Evolutionary conservation across 495 filamentous ascomycete genomes (phyloP), one percentile per base, ranked within the genome.

Genomic region (Neurospora terricola): DNA sequence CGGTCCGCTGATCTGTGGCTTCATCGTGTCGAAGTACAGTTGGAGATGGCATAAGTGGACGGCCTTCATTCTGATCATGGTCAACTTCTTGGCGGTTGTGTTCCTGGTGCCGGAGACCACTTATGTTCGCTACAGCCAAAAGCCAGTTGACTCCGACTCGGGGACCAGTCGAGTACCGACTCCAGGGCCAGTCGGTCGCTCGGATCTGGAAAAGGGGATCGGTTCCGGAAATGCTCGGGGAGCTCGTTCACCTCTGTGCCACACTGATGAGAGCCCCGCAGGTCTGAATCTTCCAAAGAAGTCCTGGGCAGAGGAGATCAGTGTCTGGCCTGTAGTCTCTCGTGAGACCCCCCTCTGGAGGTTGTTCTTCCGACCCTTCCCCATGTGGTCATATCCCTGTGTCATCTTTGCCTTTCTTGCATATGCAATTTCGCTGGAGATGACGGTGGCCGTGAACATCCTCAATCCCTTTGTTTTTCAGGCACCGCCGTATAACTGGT

Each of bases 391-490:
- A 4, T 85, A 83, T 76, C 83, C 83, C 10, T 80, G 78, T 71
- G 82, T 84, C 71, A 73, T 83, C 70, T 84, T 82, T 70, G 76
- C 82, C 18, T 83, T 81, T 45, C 79, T 84, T 11, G 81, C 80
- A 37, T 83, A 84, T 73, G 82, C 86, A 7, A 77, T 82, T 3
- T 81, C 80, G 27, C 79, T 84, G n/a, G 89, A 87, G 48, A 86
- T 86, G 74, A 85, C 81, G 23, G 87, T 90, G 76, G 81, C 91
- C 73, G 88, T 89, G 23, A 80, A 91, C 75, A 91, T 91, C 75
- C 82, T 92, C 34, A 91, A 90, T 36, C 86, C 91, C 27, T 89
- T 89, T 75, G 87, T 86, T 2, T 89, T 92, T 70, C 86, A 88
- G 23, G 86, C 85, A 4, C 89, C 90, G 12, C 90, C 89, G 0